Base-by-base conservation (phyloP, 148 eudicot species). In the Mesembryanthemum crystallinum region DNA sequence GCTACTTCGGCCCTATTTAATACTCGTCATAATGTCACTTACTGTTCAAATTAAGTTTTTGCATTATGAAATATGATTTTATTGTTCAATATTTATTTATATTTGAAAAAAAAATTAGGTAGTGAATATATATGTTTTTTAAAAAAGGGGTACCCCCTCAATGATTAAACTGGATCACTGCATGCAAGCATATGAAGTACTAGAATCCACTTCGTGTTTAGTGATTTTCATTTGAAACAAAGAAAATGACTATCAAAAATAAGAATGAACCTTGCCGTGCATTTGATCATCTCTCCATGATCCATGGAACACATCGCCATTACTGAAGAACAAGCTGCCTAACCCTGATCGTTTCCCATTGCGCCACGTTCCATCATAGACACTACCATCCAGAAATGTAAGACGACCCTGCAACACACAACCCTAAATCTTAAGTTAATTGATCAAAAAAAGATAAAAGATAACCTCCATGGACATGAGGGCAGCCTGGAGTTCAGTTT, bases 211-310 rank as follows among this genome's bases (percentile, higher is more conserved):
- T 39, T 65, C 3, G 23, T 55, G 25, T 15, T 13, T 37, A 15
- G 20, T 8, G 2, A 20, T 29, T 30, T 39, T 71, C 30, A 8
- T 42, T 12, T 18, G 47, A 58, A 35, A 59, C 29, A 59, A 21
- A 3, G 69, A 74, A 59, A 15, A 52, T 45, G 18, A 3, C 17
- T 20, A 30, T 32, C 35, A 54, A 64, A 28, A 71, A n/a, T 27
- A 64, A 10, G 67, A 72, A 59, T 42, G 18, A 82, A 92, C 98
- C 98, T 94, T 94, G 63, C 98, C 98, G 83, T 94, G 98, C 97
- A 94, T 92, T 64, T 88, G 76, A 80, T 92, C 98, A 67, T 94
- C 98, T 73, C 98, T 89, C 98, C 98, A 94, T 64, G 97, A 88
- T 78, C 98, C 98, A 75, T 85, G 98, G 76, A 83, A 94, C 30